A percentile compares a stretch with the other conserved stretches of the same genome.
Evolutionary conservation across 257 asterid genomes (phyloP).

Genomic region (Solanum medicagineum): DNA sequence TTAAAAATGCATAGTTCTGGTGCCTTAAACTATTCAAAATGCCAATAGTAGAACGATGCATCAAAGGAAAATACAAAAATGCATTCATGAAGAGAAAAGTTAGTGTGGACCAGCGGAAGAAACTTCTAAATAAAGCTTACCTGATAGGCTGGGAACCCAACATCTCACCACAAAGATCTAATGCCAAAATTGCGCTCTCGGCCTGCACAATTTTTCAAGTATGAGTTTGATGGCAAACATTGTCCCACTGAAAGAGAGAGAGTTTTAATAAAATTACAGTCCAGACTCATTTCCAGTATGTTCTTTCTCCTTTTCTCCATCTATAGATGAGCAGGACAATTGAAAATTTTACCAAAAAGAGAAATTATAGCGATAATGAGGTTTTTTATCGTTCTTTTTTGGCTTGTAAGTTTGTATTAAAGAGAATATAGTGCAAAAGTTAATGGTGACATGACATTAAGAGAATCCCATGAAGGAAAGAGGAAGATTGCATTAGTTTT

Average conservation of each 20-base stretch:
- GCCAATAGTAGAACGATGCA: background rate
- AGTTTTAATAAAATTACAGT: background rate
- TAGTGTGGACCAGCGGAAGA: background rate
- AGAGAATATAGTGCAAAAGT: background rate
- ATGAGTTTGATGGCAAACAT: background rate
- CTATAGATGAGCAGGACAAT: background rate
- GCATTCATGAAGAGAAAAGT: background rate
- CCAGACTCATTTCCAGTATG: background rate
- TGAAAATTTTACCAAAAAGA: background rate
- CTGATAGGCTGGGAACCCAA: conserved; percentile 84
- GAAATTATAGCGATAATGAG: background rate
- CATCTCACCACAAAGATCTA: conserved; percentile 78
- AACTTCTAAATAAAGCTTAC: conserved; percentile 16
- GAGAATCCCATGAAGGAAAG: background rate
- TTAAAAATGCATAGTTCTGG: background rate
- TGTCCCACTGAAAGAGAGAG: background rate
- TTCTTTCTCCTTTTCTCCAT: background rate
- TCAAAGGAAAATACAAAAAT: background rate
- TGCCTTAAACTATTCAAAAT: background rate
- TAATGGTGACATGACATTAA: background rate
- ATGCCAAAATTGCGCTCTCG: conserved; percentile 88
- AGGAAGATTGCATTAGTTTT: background rate
- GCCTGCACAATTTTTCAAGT: conserved; percentile 36
- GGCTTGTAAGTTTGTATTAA: too few relatives aligned
- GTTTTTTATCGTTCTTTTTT: too few relatives aligned